Percentiles rank a stretch among this genome's conserved stretches.
These are phyloP conservation scores for Kodamaea plutei DNA, from an alignment of 1,139 yeast genomes.

Conservation along the genomic window DNA sequence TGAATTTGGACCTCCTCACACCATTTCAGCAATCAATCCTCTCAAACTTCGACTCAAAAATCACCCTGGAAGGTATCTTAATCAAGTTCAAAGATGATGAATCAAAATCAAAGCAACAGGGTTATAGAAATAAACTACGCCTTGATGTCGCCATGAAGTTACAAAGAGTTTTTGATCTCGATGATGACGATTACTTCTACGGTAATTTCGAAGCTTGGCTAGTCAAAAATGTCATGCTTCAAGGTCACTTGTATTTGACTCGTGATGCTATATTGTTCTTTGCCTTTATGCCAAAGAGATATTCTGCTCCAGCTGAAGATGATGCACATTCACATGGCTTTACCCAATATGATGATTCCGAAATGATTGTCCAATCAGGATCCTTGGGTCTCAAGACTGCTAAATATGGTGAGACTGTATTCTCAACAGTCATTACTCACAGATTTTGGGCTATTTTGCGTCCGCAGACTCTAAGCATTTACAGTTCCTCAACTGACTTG, in stretches of 20 bases:
- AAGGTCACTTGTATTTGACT: constrained; percentile 81
- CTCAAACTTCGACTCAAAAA: constrained; percentile 28
- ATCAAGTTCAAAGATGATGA: constrained; percentile 14
- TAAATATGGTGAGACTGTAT: constrained; percentile 37
- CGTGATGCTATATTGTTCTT: constrained; percentile 62
- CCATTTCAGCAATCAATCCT: constrained; percentile 35
- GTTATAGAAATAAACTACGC: constrained; percentile 16
- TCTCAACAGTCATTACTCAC: constrained; percentile 32
- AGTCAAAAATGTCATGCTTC: constrained; percentile 73
- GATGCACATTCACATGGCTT: constrained; percentile 3
- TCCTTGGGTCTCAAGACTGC: constrained; percentile 49
- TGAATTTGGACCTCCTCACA: constrained; percentile 11
- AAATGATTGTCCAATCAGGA: constrained; percentile 38
- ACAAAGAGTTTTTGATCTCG: constrained; percentile 35
- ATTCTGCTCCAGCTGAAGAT: constrained; percentile 8
- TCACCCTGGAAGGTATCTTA: constrained; percentile 19
- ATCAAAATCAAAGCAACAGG: constrained; percentile 10
- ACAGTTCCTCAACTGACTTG: constrained; percentile 66
- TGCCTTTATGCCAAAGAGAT: constrained; percentile 68
- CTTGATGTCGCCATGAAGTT: constrained; percentile 35
- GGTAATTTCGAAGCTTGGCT: constrained; percentile 75
- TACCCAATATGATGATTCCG: constrained; percentile 32
- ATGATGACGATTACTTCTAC: constrained; percentile 47
- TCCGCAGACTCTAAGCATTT: constrained; percentile 65
- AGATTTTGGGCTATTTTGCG: constrained; percentile 75